Conservation (phyloP, 352 stramenopile genomes). For the Phytopythium boreale region DNA sequence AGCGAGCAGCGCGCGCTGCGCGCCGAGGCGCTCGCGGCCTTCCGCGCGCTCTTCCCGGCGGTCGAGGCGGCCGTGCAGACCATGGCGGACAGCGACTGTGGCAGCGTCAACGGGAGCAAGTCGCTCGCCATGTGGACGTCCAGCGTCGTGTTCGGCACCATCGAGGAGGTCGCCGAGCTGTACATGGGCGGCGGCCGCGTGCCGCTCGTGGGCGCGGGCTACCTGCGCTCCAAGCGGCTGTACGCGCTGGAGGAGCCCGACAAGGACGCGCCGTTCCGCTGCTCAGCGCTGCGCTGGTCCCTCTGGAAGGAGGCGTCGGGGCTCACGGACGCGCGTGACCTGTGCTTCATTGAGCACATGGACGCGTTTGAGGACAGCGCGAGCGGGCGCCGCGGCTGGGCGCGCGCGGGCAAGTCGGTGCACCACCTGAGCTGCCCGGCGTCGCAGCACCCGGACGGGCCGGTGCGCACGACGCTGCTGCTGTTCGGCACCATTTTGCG, state of each 20-base stretch:
- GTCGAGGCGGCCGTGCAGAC: slow-evolving; percentile 33
- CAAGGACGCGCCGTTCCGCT: slow-evolving; percentile 39
- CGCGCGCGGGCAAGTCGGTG: slow-evolving; percentile 59
- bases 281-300: slow-evolving; percentile 50
- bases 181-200: slow-evolving; percentile 45
- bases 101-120: slow-evolving; percentile 30
- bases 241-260: slow-evolving; percentile 49
- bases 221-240: slow-evolving; percentile 39
- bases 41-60: slow-evolving; percentile 34
- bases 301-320: slow-evolving; percentile 50
- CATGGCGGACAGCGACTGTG: slow-evolving; percentile 28
- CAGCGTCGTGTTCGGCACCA: slow-evolving; percentile 40
- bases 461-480: slow-evolving; percentile 47
- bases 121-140: slow-evolving; percentile 64
- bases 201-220: slow-evolving; percentile 41
- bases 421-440: slow-evolving; percentile 58
- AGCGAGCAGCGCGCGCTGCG: slow-evolving; percentile 28
- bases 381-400: slow-evolving; percentile 59
- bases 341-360: slow-evolving; percentile 66
- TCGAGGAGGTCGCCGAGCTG: slow-evolving; percentile 62
- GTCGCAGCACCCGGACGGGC: slow-evolving; percentile 51
- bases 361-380: slow-evolving; percentile 60
- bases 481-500: slow-evolving; percentile 57
- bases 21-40: slow-evolving; percentile 24
- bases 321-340: slow-evolving; percentile 48